These are phyloP conservation scores for Neofusicoccum kwambonambiense DNA, from an alignment of 2,329 filamentous ascomycete species.

Conservation along the genomic window DNA sequence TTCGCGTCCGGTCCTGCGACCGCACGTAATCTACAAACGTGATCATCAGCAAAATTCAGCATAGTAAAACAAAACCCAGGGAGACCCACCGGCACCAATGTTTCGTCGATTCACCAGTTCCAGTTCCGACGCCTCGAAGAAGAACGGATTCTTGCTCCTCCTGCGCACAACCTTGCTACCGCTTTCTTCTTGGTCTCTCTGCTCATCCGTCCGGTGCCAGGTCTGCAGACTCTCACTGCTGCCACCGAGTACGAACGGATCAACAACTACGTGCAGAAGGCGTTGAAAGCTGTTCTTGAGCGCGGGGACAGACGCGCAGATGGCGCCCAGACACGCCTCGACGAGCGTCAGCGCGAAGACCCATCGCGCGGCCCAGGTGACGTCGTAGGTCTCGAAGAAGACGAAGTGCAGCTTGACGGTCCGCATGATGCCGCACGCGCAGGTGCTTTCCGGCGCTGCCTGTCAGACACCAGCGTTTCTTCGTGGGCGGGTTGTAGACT, in stretches of 20 bases:
- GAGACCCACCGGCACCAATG: too few relatives aligned
- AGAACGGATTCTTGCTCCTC: too few relatives aligned
- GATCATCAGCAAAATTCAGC: too few relatives aligned
- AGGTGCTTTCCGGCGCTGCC: slow-evolving; percentile 25
- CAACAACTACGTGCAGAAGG: neutral
- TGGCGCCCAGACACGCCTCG: slow-evolving; percentile 42
- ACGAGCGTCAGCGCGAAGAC: slow-evolving; percentile 44
- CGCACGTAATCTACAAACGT: too few relatives aligned
- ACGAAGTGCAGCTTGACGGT: slow-evolving; percentile 37
- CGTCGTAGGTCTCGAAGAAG: slow-evolving; percentile 40
- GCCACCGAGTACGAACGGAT: neutral
- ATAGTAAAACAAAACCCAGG: too few relatives aligned
- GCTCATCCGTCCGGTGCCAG: too few relatives aligned
- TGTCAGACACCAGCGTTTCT: too few relatives aligned
- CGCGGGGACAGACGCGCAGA: slow-evolving; percentile 44
- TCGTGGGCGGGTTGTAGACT: slow-evolving; percentile 1
- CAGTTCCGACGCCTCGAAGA: too few relatives aligned
- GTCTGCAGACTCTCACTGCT: neutral
- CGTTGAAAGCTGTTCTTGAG: slow-evolving; percentile 39
- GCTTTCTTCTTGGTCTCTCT: too few relatives aligned
- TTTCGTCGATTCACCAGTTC: too few relatives aligned
- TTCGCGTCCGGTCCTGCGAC: too few relatives aligned
- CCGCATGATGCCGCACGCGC: slow-evolving; percentile 37
- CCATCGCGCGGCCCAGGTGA: slow-evolving; percentile 40
- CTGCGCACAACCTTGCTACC: too few relatives aligned